Percentiles rank a stretch among this genome's conserved stretches.
phyloP scores from a whole-genome alignment of 2,329 filamentous ascomycete species.

The Nigrospora oryzae region DNA sequence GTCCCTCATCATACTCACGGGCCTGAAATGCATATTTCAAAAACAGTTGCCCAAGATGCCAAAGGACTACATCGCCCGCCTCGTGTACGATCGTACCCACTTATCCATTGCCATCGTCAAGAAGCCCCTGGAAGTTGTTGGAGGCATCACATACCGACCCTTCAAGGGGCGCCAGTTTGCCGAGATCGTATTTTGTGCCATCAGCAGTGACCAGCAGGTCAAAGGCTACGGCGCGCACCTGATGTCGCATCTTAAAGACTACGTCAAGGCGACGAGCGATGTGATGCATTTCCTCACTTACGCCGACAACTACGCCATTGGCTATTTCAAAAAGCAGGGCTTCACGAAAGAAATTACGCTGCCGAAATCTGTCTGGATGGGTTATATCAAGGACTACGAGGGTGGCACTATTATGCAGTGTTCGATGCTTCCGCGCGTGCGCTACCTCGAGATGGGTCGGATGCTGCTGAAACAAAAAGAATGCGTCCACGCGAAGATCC shows the following conservation, averaged over 20 bases:
- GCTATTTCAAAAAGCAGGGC: slow-evolving; percentile 98
- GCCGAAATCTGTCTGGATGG: slow-evolving; percentile 90
- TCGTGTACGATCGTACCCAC: slow-evolving; percentile 96
- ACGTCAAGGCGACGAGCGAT: slow-evolving; percentile 90
- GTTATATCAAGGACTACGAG: slow-evolving; percentile 99
- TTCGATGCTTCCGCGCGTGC: slow-evolving; percentile 88
- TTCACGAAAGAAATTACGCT: slow-evolving; percentile 98
- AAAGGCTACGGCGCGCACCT: slow-evolving; percentile 97
- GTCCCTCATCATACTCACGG: slow-evolving; percentile 88
- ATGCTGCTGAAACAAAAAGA: slow-evolving; percentile 98
- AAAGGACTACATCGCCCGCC: slow-evolving; percentile 94
- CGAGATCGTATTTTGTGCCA: slow-evolving; percentile 97
- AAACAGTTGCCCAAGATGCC: slow-evolving; percentile 99
- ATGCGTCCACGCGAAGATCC: slow-evolving; percentile 87
- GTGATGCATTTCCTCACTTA: slow-evolving; percentile 99
- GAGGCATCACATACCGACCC: slow-evolving; percentile 91
- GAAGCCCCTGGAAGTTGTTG: slow-evolving; percentile 89
- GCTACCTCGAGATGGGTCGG: slow-evolving; percentile 84
- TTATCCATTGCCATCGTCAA: slow-evolving; percentile 96
- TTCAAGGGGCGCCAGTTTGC: slow-evolving; percentile 90
- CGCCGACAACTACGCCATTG: slow-evolving; percentile 97
- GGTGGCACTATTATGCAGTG: slow-evolving; percentile 99
- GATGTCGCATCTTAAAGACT: slow-evolving; percentile 97
- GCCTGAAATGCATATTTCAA: slow-evolving; percentile 95
- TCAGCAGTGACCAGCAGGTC: slow-evolving; percentile 95